Percentiles rank a stretch among this genome's conserved stretches.
Evolutionary conservation across 441 rosid genomes (phyloP).

Genomic region (Bruguiera hainesii): DNA sequence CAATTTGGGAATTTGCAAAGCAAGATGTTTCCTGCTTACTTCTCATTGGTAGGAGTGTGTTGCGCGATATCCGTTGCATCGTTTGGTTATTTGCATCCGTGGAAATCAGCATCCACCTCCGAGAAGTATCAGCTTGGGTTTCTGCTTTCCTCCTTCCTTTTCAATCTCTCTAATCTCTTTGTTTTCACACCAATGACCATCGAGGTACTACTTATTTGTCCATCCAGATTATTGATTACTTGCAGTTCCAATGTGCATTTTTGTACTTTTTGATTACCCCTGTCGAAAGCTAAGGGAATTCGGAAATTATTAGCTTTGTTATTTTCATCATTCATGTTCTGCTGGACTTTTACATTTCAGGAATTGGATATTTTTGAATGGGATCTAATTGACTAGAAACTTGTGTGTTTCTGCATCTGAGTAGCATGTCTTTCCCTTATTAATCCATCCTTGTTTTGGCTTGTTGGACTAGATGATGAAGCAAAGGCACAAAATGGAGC

Average conservation of each 20-base stretch:
- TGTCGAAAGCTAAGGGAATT: background rate
- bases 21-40: constrained; percentile 96
- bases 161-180: constrained; percentile 76
- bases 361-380: constrained; percentile 2
- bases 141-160: constrained; percentile 67
- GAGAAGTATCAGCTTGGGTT: constrained; percentile 92
- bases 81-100: constrained; percentile 81
- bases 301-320: background rate
- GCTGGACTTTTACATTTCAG: background rate
- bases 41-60: constrained; percentile 63
- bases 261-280: background rate
- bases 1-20: constrained; percentile 82
- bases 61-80: constrained; percentile 60
- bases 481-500: constrained; percentile 82
- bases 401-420: background rate
- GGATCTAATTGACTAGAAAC: background rate
- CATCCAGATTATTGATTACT: background rate
- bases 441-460: background rate
- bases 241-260: background rate
- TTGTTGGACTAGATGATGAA: constrained; percentile 61
- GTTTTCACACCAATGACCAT: constrained; percentile 90
- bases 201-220: constrained; percentile 38
- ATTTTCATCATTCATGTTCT: background rate
- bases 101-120: constrained; percentile 64
- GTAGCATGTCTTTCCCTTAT: background rate